A percentile compares a stretch with the other conserved stretches of the same genome.
Evolutionary conservation across 2,329 filamentous ascomycete genomes (phyloP).

Genomic region (Corniculantispora saksenae): DNA sequence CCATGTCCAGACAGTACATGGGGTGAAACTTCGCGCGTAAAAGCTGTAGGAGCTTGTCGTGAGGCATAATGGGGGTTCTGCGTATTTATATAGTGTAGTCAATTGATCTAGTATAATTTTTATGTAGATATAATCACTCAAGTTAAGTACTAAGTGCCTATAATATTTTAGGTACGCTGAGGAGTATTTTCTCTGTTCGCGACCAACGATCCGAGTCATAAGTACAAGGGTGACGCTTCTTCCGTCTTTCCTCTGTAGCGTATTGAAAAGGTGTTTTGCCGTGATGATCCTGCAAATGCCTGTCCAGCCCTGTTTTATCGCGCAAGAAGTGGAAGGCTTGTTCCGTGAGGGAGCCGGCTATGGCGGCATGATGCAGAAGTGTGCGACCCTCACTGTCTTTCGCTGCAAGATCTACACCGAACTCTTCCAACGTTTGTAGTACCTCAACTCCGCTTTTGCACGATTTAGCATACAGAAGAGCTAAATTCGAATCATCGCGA

Average conservation of each 20-base stretch:
- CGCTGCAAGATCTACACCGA: background rate
- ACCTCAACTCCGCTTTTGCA: background rate
- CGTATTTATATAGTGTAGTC: background rate
- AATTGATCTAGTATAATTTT: background rate
- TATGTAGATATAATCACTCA: background rate
- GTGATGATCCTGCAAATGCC: background rate
- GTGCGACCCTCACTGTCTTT: background rate
- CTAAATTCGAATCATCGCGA: background rate
- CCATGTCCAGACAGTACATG: constrained; percentile 18
- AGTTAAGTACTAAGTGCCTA: background rate
- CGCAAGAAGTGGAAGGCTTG: background rate
- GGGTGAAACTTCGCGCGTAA: background rate
- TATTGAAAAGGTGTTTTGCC: background rate
- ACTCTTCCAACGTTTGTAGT: background rate
- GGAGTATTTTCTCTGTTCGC: background rate
- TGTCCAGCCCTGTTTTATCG: background rate
- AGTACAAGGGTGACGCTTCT: background rate
- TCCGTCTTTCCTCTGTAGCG: background rate
- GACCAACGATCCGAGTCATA: background rate
- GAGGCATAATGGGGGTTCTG: background rate
- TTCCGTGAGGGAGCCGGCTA: background rate
- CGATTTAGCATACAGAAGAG: background rate
- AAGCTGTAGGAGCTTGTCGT: background rate
- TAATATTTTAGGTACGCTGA: background rate
- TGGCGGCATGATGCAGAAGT: background rate